phyloP scores from a whole-genome alignment of 352 stramenopile genomes.

The Globisporangium abappressorium region DNA sequence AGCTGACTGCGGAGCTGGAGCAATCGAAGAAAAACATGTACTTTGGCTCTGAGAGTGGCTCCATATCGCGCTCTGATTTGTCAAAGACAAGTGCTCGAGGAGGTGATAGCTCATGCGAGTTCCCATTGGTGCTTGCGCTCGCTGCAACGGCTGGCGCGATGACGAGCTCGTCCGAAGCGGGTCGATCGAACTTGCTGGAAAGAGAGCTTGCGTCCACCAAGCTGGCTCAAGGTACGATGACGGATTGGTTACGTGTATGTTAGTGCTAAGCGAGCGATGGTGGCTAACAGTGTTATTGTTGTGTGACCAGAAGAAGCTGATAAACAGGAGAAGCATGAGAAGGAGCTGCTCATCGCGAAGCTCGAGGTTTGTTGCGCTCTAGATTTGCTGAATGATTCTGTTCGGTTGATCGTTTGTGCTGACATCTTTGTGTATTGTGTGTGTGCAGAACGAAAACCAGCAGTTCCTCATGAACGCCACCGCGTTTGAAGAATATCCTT shows the following conservation, averaged over 20 bases:
- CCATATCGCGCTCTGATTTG: constrained; percentile 58
- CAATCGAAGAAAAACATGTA: constrained; percentile 70
- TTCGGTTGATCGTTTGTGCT: neutral
- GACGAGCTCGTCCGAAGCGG: constrained; percentile 66
- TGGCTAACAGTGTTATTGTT: neutral
- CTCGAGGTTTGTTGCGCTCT: constrained; percentile 46
- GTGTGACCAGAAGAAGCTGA: constrained; percentile 10
- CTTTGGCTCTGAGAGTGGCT: constrained; percentile 69
- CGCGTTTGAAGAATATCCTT: constrained; percentile 87
- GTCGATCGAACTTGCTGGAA: constrained; percentile 60
- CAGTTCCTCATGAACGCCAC: constrained; percentile 79
- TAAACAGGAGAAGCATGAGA: constrained; percentile 28
- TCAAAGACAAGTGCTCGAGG: constrained; percentile 68
- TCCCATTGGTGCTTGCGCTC: constrained; percentile 75
- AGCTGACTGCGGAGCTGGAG: constrained; percentile 68
- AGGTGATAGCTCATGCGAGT: constrained; percentile 75
- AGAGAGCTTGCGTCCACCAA: constrained; percentile 54
- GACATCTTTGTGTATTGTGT: neutral
- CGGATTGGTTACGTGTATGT: neutral
- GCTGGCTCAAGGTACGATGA: constrained; percentile 37
- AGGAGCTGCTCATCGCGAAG: constrained; percentile 57
- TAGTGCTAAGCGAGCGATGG: neutral
- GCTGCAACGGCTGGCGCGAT: constrained; percentile 70
- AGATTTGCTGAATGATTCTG: neutral
- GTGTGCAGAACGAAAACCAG: constrained; percentile 69